Percentiles rank a stretch among this genome's conserved stretches.
Conservation (phyloP, 2,329 filamentous ascomycete genomes). For the Didymella pomorum region DNA sequence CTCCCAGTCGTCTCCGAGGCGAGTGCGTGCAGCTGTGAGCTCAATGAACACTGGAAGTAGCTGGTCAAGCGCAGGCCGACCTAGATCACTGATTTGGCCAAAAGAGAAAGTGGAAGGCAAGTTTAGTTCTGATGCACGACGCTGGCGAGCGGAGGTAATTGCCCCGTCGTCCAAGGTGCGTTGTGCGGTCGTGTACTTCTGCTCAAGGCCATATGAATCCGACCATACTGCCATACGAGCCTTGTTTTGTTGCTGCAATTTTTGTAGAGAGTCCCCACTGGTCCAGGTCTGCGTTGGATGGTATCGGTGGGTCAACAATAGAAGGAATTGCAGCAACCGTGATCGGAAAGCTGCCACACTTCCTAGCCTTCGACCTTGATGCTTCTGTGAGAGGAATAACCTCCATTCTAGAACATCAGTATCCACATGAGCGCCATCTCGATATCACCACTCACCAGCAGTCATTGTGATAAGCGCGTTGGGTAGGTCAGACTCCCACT, state of each 20-base stretch:
- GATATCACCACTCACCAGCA: conserved; percentile 32
- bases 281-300: conserved; percentile 51
- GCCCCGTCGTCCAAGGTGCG: not conserved
- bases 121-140: conserved; percentile 35
- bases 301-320: conserved; percentile 55
- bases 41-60: conserved; percentile 59
- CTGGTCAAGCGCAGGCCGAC: conserved; percentile 50
- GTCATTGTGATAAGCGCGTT: conserved; percentile 46
- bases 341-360: conserved; percentile 57
- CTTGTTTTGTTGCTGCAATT: conserved; percentile 49
- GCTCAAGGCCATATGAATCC: conserved; percentile 26
- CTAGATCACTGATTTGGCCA: conserved; percentile 41
- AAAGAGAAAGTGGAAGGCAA: conserved; percentile 33
- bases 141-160: conserved; percentile 27
- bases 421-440: not conserved
- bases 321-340: conserved; percentile 57
- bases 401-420: conserved; percentile 51
- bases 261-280: conserved; percentile 44
- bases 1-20: conserved; percentile 42
- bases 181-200: conserved; percentile 26
- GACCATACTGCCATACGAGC: conserved; percentile 34
- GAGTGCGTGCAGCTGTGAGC: conserved; percentile 56
- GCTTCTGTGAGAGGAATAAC: conserved; percentile 52
- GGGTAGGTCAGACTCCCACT: conserved; percentile 44
- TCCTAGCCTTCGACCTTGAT: conserved; percentile 48